These are phyloP conservation scores for Ceratocystis huliohia DNA, from an alignment of 2,329 filamentous ascomycete species.

Conservation along the genomic window DNA sequence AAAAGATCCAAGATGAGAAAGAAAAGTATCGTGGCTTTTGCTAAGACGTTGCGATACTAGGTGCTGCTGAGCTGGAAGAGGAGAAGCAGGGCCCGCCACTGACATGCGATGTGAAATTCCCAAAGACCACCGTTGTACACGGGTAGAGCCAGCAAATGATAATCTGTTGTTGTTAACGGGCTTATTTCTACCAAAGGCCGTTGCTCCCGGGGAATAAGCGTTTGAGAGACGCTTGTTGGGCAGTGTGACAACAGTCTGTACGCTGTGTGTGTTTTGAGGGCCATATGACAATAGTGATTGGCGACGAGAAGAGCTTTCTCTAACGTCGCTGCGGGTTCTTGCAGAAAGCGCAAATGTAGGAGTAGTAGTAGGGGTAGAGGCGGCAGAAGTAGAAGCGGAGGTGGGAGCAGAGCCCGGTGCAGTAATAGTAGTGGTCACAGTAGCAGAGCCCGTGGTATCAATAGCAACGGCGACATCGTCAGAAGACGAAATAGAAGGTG, in stretches of 20 bases:
- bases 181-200: slow-evolving; percentile 19
- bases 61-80: slow-evolving; percentile 47
- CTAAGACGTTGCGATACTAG: slow-evolving; percentile 75
- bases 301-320: slow-evolving; percentile 14
- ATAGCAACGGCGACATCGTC: neutral
- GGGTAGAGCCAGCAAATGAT: slow-evolving; percentile 30
- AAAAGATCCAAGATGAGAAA: slow-evolving; percentile 84
- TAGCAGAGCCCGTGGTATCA: neutral
- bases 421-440: slow-evolving; percentile 3
- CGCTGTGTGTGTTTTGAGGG: slow-evolving; percentile 37
- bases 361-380: slow-evolving; percentile 1
- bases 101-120: slow-evolving; percentile 62
- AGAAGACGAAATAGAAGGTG: slow-evolving; percentile 22
- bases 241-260: slow-evolving; percentile 28
- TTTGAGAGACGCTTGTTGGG: slow-evolving; percentile 38
- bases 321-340: neutral
- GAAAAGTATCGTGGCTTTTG: slow-evolving; percentile 70
- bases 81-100: slow-evolving; percentile 51
- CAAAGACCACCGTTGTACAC: slow-evolving; percentile 38
- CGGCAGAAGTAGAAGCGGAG: slow-evolving; percentile 2
- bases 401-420: neutral
- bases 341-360: neutral
- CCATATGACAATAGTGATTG: slow-evolving; percentile 24
- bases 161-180: slow-evolving; percentile 27
- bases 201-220: slow-evolving; percentile 28